phyloP scores from a whole-genome alignment of 148 eudicot genomes.

The Nepenthes gracilis region DNA sequence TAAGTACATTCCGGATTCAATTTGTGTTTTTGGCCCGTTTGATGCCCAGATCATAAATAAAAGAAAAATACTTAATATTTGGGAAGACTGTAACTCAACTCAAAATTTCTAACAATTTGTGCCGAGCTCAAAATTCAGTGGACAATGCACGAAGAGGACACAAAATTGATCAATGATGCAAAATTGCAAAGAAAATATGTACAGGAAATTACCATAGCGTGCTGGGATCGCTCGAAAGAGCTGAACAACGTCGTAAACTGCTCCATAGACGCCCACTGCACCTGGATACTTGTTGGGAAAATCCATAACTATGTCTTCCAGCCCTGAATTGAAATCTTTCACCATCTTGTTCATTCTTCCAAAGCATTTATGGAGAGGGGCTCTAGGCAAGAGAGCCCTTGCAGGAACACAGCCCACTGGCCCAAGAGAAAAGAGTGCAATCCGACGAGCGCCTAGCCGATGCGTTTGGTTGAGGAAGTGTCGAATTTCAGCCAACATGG shows the following conservation, averaged over 20 bases:
- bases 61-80: no score
- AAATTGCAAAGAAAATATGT: not conserved
- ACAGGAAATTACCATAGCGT: constrained; percentile 22
- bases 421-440: constrained; percentile 37
- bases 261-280: constrained; percentile 34
- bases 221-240: constrained; percentile 22
- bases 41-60: no score
- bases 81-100: no score
- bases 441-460: constrained; percentile 36
- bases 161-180: no score
- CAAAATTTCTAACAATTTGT: no score
- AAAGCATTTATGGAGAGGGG: constrained; percentile 33
- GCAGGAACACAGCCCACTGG: constrained; percentile 56
- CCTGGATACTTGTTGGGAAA: constrained; percentile 26
- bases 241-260: constrained; percentile 28
- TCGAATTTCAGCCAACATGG: no score
- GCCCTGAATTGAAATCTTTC: constrained; percentile 31
- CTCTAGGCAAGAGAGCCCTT: constrained; percentile 31
- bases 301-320: constrained; percentile 20
- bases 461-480: constrained; percentile 16
- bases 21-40: no score
- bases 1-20: no score
- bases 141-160: no score
- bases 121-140: no score
- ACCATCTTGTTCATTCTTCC: constrained; percentile 44